These are phyloP conservation scores for Sugiyamaella lignohabitans DNA, from an alignment of 805 yeast species.

Conservation along the genomic window DNA sequence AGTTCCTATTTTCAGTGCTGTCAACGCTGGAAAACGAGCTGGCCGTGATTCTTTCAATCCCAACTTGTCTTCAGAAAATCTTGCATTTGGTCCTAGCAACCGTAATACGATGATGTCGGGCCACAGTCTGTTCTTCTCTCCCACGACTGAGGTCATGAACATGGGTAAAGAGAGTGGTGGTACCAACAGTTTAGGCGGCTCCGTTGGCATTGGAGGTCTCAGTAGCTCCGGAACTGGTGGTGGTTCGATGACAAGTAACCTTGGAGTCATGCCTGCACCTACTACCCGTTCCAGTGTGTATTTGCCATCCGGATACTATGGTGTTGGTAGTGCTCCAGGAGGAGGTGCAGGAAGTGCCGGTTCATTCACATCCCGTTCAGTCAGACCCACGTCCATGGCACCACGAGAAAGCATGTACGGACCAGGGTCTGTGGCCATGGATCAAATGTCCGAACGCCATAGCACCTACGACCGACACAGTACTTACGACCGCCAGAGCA, in stretches of 20 bases:
- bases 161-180: constrained; percentile 27
- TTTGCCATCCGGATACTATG: constrained; percentile 27
- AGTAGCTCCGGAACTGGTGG: constrained; percentile 3
- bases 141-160: constrained; percentile 67
- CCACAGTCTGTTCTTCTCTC: constrained; percentile 65
- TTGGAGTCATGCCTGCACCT: not conserved
- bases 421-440: constrained; percentile 1
- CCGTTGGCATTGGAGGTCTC: constrained; percentile 1
- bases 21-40: not conserved
- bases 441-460: constrained; percentile 5
- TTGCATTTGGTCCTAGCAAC: not conserved
- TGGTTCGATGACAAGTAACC: not conserved
- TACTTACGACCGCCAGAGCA: constrained; percentile 4
- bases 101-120: no score
- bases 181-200: constrained; percentile 1
- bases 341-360: constrained; percentile 12
- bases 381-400: constrained; percentile 18
- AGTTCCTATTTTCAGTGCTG: not conserved
- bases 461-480: constrained; percentile 6
- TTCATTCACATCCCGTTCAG: constrained; percentile 20
- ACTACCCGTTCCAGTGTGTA: constrained; percentile 20
- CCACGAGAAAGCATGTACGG: constrained; percentile 14
- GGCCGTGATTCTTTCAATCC: constrained; percentile 12
- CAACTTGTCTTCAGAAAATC: constrained; percentile 11
- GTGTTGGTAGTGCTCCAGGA: constrained; percentile 16